Conservation (phyloP, 352 stramenopile species). For the Thalassiosira ordinaria region DNA sequence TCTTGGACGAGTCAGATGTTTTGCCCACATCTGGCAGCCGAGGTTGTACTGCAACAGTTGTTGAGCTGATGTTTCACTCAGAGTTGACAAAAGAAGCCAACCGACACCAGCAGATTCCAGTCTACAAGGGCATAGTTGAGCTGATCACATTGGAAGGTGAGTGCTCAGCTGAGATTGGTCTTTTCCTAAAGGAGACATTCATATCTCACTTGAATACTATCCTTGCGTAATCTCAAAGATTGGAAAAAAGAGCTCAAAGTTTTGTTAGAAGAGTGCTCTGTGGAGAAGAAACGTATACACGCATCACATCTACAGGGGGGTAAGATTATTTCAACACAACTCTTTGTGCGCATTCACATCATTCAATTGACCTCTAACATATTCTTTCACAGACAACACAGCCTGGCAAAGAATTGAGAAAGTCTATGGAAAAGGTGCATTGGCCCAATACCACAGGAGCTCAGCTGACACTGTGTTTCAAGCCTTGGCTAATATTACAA, state of each 20-base stretch:
- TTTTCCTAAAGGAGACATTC: no score
- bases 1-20: constrained; percentile 58
- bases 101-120: constrained; percentile 21
- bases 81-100: constrained; percentile 17
- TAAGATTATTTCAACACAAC: neutral
- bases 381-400: no score
- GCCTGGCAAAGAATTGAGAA: constrained; percentile 20
- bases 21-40: constrained; percentile 54
- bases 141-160: neutral
- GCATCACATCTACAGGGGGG: constrained; percentile 8
- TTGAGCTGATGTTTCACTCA: constrained; percentile 48
- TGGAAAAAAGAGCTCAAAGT: constrained; percentile 55
- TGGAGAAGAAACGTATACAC: constrained; percentile 47
- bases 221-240: constrained; percentile 53
- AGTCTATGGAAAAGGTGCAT: neutral
- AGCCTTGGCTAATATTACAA: neutral
- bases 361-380: no score
- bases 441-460: neutral
- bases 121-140: constrained; percentile 44
- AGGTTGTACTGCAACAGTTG: constrained; percentile 56
- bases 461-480: neutral
- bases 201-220: no score
- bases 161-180: neutral
- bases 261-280: constrained; percentile 55
- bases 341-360: no score